Base-by-base conservation (phyloP, 2,329 filamentous ascomycete species). In the Scytalidium sp. region DNA sequence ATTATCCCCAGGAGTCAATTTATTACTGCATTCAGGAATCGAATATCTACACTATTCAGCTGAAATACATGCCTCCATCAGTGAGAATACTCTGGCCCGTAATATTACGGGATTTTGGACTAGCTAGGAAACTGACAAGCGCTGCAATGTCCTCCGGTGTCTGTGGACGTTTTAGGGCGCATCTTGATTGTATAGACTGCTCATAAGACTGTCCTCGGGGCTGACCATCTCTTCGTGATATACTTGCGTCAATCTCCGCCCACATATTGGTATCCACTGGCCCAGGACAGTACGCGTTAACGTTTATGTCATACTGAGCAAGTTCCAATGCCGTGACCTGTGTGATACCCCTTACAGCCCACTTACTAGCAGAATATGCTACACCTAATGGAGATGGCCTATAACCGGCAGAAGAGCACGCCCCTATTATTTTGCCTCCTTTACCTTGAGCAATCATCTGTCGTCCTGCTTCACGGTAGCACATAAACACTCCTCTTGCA, bases 291-390 rank as follows among this genome's bases (percentile, higher is more conserved):
- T 87, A 88, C 0, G 79, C 78, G 56, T 88, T 88, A 23, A 80
- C 83, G 0, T 81, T 86, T 62, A 89, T 88, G 50, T 81, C 73
- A 60, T 88, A 75, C 44, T 69, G 66, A 0, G 84, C 84, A 68
- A 87, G 71, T 56, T 86, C 83, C 76, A 84, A 81, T 0, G 84
- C 84, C 54, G 84, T 85, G 0, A 76, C 79, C 63, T 87, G 83
- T 1, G 80, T 84, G 45, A 88, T 67, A 0, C 84, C 84, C 3
- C 84, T 73, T 1, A 88, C 83, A 0, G 85, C 85, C 69, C 76
- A 87, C 60, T 88, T 88, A 15, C 75, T 81, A 0, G 83, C 79
- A 19, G 73, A 78, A 68, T 87, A 88, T 61, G 84, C 78, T 0
- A 76, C 73, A 10, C 85, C 67, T 27, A 81, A 60, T 0, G 74